Conservation (phyloP, 2,329 filamentous ascomycete genomes). For the Scortechinia acanthostroma region DNA sequence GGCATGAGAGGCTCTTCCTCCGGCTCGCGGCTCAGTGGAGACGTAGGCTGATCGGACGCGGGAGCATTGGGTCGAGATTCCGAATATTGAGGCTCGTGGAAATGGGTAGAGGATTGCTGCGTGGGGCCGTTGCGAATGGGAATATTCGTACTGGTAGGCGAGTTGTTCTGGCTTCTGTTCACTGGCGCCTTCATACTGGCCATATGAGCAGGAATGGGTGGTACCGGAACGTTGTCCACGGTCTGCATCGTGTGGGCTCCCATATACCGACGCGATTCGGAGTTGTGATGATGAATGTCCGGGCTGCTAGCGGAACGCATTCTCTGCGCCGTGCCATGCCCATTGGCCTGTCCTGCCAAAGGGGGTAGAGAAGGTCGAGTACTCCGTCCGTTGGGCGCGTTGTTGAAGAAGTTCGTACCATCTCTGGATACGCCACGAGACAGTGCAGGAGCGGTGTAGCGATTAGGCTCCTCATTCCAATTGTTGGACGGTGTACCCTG, state of each 20-base stretch:
- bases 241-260: slow-evolving; percentile 32
- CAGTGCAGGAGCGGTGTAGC: slow-evolving; percentile 64
- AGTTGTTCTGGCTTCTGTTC: slow-evolving; percentile 53
- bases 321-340: slow-evolving; percentile 37
- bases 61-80: slow-evolving; percentile 30
- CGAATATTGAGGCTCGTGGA: not conserved
- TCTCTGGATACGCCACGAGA: slow-evolving; percentile 50
- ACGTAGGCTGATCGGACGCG: slow-evolving; percentile 22
- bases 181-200: slow-evolving; percentile 33
- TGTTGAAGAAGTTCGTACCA: slow-evolving; percentile 21
- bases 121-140: slow-evolving; percentile 37
- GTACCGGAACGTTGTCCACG: slow-evolving; percentile 46
- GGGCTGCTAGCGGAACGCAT: slow-evolving; percentile 68
- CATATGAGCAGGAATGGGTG: slow-evolving; percentile 27
- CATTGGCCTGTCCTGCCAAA: slow-evolving; percentile 30
- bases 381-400: slow-evolving; percentile 33
- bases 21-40: not conserved
- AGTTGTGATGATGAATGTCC: slow-evolving; percentile 46
- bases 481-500: slow-evolving; percentile 43
- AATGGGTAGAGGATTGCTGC: not conserved
- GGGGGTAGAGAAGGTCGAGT: slow-evolving; percentile 50
- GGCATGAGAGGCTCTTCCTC: slow-evolving; percentile 22
- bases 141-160: slow-evolving; percentile 41
- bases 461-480: slow-evolving; percentile 50
- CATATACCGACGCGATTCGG: slow-evolving; percentile 33